Evolutionary conservation across 495 filamentous ascomycete genomes (phyloP).

Genomic region (Letharia lupina): DNA sequence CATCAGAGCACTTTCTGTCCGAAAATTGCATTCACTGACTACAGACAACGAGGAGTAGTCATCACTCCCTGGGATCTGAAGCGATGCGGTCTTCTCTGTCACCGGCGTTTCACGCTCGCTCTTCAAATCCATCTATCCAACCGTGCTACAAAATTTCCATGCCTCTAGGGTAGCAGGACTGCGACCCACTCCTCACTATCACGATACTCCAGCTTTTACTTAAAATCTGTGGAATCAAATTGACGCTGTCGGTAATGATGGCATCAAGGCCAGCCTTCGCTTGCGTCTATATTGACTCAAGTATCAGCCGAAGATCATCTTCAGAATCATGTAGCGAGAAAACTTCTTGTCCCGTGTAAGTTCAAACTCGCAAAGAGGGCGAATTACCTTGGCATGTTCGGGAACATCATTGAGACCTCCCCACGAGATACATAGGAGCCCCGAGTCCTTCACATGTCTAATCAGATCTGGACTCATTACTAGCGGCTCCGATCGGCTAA

Average conservation of each 20-base stretch:
- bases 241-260: constrained; percentile 26
- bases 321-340: not conserved
- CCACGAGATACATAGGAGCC: not conserved
- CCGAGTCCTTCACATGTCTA: not conserved
- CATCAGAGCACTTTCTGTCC: too few species aligned
- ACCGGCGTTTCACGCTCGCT: too few species aligned
- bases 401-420: not conserved
- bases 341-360: not conserved
- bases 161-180: too few species aligned
- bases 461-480: not conserved
- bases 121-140: too few species aligned
- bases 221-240: constrained; percentile 15
- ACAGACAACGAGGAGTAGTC: too few species aligned
- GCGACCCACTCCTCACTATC: too few species aligned
- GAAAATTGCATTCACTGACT: too few species aligned
- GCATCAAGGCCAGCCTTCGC: constrained; percentile 24
- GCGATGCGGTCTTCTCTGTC: too few species aligned
- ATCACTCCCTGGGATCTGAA: too few species aligned
- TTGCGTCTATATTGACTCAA: constrained; percentile 20
- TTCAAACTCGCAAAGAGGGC: not conserved
- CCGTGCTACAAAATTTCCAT: too few species aligned
- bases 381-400: not conserved
- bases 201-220: not conserved
- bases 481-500: constrained; percentile 32
- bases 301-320: too few species aligned